A percentile compares a stretch with the other conserved stretches of the same genome.
Conservation (phyloP, 345 rosid species). For the Moricandia moricandioides region DNA sequence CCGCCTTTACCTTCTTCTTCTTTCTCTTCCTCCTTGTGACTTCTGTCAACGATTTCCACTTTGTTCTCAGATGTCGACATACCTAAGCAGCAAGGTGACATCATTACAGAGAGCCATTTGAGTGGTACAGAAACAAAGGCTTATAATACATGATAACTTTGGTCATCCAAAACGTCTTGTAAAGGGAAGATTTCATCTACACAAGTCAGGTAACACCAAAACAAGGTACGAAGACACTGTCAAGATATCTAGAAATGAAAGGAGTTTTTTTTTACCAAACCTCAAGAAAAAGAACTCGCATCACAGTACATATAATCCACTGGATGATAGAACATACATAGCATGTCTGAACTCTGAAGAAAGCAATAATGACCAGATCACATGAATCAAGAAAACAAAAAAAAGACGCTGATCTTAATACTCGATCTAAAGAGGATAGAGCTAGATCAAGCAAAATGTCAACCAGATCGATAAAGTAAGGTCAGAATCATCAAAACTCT, state of each 20-base stretch:
- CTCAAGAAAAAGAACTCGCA: not conserved
- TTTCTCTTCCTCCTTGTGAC: slow-evolving; percentile 45
- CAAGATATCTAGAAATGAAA: not conserved
- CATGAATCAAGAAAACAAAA: no score
- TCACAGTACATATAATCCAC: no score
- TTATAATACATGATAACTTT: not conserved
- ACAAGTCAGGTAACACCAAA: not conserved
- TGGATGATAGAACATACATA: no score
- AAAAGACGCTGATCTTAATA: not conserved
- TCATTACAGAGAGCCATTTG: not conserved
- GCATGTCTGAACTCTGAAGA: no score
- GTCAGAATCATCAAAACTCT: slow-evolving; percentile 2
- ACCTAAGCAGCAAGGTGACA: slow-evolving; percentile 22
- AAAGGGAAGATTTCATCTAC: not conserved
- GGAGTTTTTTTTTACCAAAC: not conserved
- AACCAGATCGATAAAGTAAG: slow-evolving; percentile 5
- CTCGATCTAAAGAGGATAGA: slow-evolving; percentile 7
- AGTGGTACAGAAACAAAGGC: not conserved
- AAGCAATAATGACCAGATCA: no score
- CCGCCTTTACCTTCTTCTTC: slow-evolving; percentile 72
- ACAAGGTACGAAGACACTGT: not conserved
- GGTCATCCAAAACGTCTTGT: no score
- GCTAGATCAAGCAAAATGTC: slow-evolving; percentile 8
- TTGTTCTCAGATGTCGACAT: slow-evolving; percentile 54
- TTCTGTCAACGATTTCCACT: slow-evolving; percentile 57